Evolutionary conservation across 2,329 filamentous ascomycete genomes (phyloP).

Genomic region (Tolypocladium cylindrosporum): DNA sequence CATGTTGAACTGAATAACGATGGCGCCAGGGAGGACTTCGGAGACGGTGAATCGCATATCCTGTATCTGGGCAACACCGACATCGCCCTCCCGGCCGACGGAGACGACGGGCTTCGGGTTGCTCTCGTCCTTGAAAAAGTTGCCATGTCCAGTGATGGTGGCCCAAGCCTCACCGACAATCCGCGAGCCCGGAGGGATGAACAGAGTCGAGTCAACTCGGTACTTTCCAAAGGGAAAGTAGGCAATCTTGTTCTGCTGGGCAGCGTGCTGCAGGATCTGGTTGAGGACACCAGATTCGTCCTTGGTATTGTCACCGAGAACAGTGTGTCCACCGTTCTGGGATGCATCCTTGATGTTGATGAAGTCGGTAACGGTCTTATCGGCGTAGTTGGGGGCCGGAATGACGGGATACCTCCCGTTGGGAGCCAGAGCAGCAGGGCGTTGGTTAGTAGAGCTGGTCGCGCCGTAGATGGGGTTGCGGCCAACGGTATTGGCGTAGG

Average conservation of each 20-base stretch:
- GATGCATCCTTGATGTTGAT: slow-evolving; percentile 27
- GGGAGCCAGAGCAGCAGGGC: slow-evolving; percentile 25
- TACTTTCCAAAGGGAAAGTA: slow-evolving; percentile 20
- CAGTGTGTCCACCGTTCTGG: slow-evolving; percentile 16
- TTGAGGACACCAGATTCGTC: slow-evolving; percentile 29
- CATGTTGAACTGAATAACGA: slow-evolving; percentile 39
- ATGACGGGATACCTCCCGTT: slow-evolving; percentile 24
- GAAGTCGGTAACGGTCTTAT: slow-evolving; percentile 16
- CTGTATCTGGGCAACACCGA: slow-evolving; percentile 37
- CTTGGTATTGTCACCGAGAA: slow-evolving; percentile 25
- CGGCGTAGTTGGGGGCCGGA: slow-evolving; percentile 28
- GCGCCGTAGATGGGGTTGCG: slow-evolving; percentile 28
- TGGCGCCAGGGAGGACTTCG: slow-evolving; percentile 29
- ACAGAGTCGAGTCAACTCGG: slow-evolving; percentile 14
- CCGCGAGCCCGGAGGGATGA: slow-evolving; percentile 28
- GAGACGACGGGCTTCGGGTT: slow-evolving; percentile 37
- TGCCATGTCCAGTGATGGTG: slow-evolving; percentile 36
- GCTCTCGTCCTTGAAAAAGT: slow-evolving; percentile 29
- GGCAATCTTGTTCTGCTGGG: slow-evolving; percentile 16
- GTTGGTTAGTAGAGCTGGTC: slow-evolving; percentile 16
- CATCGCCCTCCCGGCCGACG: slow-evolving; percentile 39
- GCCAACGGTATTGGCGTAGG: slow-evolving; percentile 31
- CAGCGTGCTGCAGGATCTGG: slow-evolving; percentile 24
- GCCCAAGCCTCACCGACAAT: slow-evolving; percentile 48
- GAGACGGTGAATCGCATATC: slow-evolving; percentile 42